A percentile compares a stretch with the other conserved stretches of the same genome.
Evolutionary conservation across 306 rosid genomes (phyloP).

Genomic region (Carpinus viminea): DNA sequence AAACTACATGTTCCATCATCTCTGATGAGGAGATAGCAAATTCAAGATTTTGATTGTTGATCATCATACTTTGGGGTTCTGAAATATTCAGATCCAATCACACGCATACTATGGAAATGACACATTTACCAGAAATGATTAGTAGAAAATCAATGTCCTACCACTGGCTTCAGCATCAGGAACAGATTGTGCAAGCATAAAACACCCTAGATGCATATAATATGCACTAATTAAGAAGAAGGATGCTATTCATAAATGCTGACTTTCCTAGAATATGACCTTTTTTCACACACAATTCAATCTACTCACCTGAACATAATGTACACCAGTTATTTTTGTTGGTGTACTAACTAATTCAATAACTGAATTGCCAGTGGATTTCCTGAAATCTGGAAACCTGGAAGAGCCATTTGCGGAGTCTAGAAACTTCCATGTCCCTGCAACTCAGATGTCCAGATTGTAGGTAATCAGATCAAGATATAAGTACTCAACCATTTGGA

Average conservation of each 20-base stretch:
- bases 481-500: neutral
- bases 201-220: neutral
- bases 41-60: neutral
- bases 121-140: neutral
- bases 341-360: constrained; percentile 89
- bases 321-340: constrained; percentile 93
- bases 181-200: neutral
- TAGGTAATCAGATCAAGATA: constrained; percentile 20
- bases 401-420: constrained; percentile 75
- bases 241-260: constrained; percentile 2
- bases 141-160: neutral
- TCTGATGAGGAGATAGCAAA: neutral
- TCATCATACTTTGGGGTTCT: neutral
- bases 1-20: neutral
- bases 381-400: constrained; percentile 81
- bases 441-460: constrained; percentile 37
- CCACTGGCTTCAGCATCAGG: neutral
- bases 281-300: constrained; percentile 16
- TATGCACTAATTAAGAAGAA: constrained; percentile 3
- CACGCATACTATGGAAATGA: neutral
- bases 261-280: constrained; percentile 24
- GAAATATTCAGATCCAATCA: neutral
- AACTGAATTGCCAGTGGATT: constrained; percentile 73
- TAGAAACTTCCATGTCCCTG: constrained; percentile 90
- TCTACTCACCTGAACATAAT: constrained; percentile 89